phyloP scores from a whole-genome alignment of 2,329 filamentous ascomycete genomes.

The Bipolaris oryzae region DNA sequence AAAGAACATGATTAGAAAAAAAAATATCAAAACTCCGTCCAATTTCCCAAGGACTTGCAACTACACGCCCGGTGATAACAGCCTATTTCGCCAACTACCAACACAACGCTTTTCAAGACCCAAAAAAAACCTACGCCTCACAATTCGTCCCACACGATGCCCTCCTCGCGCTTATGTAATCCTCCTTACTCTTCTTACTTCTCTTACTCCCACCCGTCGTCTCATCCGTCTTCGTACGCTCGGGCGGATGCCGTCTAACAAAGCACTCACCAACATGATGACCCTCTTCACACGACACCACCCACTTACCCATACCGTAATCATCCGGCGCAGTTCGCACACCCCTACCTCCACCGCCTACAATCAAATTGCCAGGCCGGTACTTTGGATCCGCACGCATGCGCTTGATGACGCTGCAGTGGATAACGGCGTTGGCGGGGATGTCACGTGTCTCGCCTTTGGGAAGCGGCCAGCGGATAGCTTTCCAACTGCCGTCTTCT shows the following conservation, averaged over 20 bases:
- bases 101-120: no score
- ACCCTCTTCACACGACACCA: constrained; percentile 66
- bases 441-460: constrained; percentile 80
- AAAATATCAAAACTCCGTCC: no score
- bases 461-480: constrained; percentile 80
- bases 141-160: constrained; percentile 1
- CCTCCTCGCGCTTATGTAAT: constrained; percentile 1
- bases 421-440: constrained; percentile 70
- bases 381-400: constrained; percentile 70
- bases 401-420: constrained; percentile 74
- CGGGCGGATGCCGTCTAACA: constrained; percentile 49
- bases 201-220: background rate
- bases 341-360: constrained; percentile 78
- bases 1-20: no score
- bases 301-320: constrained; percentile 75
- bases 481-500: constrained; percentile 74
- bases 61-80: background rate
- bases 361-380: constrained; percentile 77
- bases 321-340: constrained; percentile 64
- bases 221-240: constrained; percentile 13
- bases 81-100: background rate
- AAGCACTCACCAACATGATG: constrained; percentile 74
- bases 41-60: no score
- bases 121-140: background rate
- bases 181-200: background rate